These are phyloP conservation scores for Amanita molliuscula DNA, from an alignment of 768 basidiomycete genomes.

Conservation along the genomic window DNA sequence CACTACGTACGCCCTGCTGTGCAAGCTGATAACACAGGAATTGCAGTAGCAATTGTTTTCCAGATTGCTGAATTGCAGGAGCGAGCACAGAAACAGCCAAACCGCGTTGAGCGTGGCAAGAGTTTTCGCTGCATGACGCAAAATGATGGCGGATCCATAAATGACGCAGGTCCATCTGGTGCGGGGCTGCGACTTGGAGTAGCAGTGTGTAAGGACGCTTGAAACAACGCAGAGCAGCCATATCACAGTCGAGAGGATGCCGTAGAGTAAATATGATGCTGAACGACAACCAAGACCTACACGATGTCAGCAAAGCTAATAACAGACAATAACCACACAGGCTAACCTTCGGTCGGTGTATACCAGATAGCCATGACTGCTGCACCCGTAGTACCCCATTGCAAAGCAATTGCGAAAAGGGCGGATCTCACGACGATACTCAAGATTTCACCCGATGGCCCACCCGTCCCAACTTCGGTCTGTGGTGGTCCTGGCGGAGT, in stretches of 20 bases:
- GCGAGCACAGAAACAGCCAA: conserved; percentile 19
- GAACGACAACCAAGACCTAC: conserved; percentile 24
- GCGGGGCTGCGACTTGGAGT: not conserved
- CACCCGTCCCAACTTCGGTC: not conserved
- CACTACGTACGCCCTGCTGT: conserved; percentile 18
- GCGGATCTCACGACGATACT: not conserved
- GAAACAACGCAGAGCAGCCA: conserved; percentile 21
- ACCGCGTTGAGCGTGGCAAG: conserved; percentile 20
- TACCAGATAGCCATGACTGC: conserved; percentile 17
- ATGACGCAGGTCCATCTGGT: conserved; percentile 5
- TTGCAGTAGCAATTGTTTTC: conserved; percentile 27
- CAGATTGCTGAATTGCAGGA: conserved; percentile 24
- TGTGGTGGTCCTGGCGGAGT: no score
- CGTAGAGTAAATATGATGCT: conserved; percentile 21
- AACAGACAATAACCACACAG: not conserved
- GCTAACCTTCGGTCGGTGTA: conserved; percentile 16
- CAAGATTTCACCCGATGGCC: not conserved
- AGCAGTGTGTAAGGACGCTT: conserved; percentile 15
- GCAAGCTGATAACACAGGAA: conserved; percentile 19
- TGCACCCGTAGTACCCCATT: conserved; percentile 21
- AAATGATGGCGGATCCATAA: conserved; percentile 12
- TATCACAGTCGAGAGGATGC: conserved; percentile 19
- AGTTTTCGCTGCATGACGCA: conserved; percentile 20
- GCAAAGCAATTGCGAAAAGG: conserved; percentile 14
- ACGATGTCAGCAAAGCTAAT: not conserved